Evolutionary conservation across 108 stramenopile species (phyloP).

Genomic region (Cyclotella cryptica): DNA sequence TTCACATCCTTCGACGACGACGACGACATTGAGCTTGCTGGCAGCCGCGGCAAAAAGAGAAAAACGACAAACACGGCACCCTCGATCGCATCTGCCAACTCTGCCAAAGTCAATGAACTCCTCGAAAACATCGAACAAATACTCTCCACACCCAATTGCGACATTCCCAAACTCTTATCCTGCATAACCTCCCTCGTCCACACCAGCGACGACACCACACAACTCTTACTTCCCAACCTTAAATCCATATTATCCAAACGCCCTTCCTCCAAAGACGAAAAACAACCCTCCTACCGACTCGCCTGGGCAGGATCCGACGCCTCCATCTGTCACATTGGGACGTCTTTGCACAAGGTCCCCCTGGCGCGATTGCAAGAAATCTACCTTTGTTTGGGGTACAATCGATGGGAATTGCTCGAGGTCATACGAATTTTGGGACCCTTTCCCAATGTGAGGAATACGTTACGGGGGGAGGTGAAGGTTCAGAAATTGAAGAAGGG

Average conservation of each 20-base stretch:
- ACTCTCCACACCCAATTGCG: conserved; percentile 39
- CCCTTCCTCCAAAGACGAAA: conserved; percentile 7
- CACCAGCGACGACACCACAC: conserved; percentile 14
- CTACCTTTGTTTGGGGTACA: conserved; percentile 63
- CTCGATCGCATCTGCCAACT: background rate
- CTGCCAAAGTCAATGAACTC: conserved; percentile 13
- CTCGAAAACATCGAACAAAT: conserved; percentile 26
- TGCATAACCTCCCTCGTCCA: conserved; percentile 23
- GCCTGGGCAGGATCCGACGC: conserved; percentile 84
- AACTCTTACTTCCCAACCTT: conserved; percentile 21
- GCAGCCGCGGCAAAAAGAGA: conserved; percentile 5
- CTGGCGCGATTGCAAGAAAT: conserved; percentile 87
- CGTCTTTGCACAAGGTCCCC: conserved; percentile 89
- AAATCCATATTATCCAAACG: conserved; percentile 22
- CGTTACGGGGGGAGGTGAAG: conserved; percentile 64
- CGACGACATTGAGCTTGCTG: background rate
- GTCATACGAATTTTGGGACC: conserved; percentile 91
- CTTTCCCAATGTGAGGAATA: conserved; percentile 89
- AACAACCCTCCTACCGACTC: conserved; percentile 58
- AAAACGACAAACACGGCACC: background rate
- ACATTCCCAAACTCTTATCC: conserved; percentile 26
- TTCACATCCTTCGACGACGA: conserved; percentile 15
- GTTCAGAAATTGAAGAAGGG: conserved; percentile 16
- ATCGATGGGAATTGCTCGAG: conserved; percentile 70
- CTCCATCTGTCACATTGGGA: conserved; percentile 83